Conservation (phyloP, 371 early-diverging fungal species). For the Batkoa obscura region DNA sequence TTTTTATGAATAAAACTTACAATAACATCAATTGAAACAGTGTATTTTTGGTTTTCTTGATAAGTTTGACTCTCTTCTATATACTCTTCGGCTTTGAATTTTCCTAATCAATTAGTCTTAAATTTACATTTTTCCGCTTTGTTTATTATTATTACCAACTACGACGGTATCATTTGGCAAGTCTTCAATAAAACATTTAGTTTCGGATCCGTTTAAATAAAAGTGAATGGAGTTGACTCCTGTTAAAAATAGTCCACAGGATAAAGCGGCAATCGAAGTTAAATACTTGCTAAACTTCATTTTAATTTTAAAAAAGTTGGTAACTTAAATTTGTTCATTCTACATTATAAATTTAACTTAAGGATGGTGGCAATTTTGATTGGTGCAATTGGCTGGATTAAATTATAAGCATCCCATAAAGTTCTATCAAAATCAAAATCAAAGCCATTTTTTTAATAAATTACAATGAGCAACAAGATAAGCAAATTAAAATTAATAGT, state of each 20-base stretch:
- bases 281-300: too few relatives aligned
- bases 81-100: neutral
- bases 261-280: too few relatives aligned
- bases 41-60: neutral
- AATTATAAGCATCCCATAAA: too few relatives aligned
- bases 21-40: neutral
- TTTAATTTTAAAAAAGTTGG: too few relatives aligned
- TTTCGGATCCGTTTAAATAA: constrained; percentile 68
- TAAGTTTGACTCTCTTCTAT: neutral
- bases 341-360: too few relatives aligned
- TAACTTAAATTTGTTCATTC: too few relatives aligned
- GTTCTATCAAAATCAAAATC: too few relatives aligned
- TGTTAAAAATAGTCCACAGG: too few relatives aligned
- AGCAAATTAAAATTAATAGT: constrained; percentile 26
- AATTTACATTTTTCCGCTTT: neutral
- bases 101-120: neutral
- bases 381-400: too few relatives aligned
- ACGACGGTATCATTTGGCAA: constrained; percentile 77
- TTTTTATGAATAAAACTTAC: neutral
- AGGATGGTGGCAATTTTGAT: too few relatives aligned
- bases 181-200: constrained; percentile 88
- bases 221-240: constrained; percentile 24
- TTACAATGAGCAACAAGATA: neutral
- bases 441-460: too few relatives aligned
- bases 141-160: constrained; percentile 6